Base-by-base conservation (phyloP, 371 early-diverging fungal genomes). In the Syncephalastrum sp. region DNA sequence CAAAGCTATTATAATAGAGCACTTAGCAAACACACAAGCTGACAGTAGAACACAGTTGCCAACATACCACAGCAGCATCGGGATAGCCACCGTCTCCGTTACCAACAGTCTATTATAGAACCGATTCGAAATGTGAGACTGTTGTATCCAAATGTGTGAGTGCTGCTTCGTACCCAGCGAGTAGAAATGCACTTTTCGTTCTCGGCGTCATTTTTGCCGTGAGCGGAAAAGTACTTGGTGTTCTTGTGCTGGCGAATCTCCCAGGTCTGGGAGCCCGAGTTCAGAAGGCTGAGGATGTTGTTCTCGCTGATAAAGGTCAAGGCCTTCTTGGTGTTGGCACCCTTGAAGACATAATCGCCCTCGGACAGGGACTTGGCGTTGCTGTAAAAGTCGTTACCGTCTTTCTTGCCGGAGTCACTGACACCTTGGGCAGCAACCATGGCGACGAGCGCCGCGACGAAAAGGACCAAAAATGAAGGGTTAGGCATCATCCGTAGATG, bases 41-140 rank as follows among this genome's bases (percentile, higher is more conserved):
- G 15, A 50, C 3, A 8, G 0, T 23, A 50, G 13, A 21, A 50
- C 10, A 24, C 24, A 29, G 15, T 7, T 21, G 3, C 8, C 13
- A 50, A 50, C 61, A 42, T 59, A 67, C 67, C 47, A 67, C 67
- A 38, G 71, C 71, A 47, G 67, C 71, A 59, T 71, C 71, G 46
- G 66, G 64, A 42, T 56, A 71, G 3, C 71, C 71, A 47, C 65
- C 71, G 12, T 56, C 53, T 12, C 43, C 44, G 24, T 50, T 29
- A n/a, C 54, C 59, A 7, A 47, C 42, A 19, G 29, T 47, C 46
- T 62, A 33, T 33, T 33, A 21, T 12, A 15, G 24, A 8, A 5
- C 8, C 10, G 8, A 10, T 5, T 49, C 2, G 21, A 54, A 6
- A 54, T 21, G 24, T 46, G 15, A 16, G 23, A 54, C 23, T 10